Evolutionary conservation across 2,329 filamentous ascomycete genomes (phyloP), one percentile per base, ranked within the genome.

Genomic region (Penicillium griseofulvum): DNA sequence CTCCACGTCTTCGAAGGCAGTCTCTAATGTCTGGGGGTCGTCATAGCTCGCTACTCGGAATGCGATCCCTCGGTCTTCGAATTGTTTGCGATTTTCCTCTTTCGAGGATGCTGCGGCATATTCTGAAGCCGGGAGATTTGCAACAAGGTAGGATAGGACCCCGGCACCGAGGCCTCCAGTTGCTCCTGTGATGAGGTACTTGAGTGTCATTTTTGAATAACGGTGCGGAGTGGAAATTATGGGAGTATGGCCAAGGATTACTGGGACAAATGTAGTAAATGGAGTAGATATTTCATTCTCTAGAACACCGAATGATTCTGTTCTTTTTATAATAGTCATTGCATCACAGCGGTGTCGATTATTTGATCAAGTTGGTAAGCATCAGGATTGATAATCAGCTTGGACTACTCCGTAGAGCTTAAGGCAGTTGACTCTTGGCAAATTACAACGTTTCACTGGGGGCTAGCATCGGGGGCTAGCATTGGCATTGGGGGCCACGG

Each of bases 1-100:
- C 49, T 83, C 78, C 12, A 84, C 77, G 22, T 75, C 80, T 8
- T 65, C 28, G 52, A 86, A 81, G 0, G 80, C 80, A 0, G 66
- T 54, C 31, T 78, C 72, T 16, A 86, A 71, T 4, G 78, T 74
- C 1, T 69, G 63, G 0, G 75, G 69, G 36, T 78, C 73, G 38
- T 83, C 79, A 67, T 81, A 86, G 58, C 79, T 76, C 7, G 80
- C 80, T 51, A 78, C 68, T 1, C 82, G 81, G 46, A 83, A 79
- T 2, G 73, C 70, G 33, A 81, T 77, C 24, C 79, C 79, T 17
- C 72, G 68, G 7, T 77, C 56, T 70, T 74, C 57, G 69, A 76
- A 54, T 60, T 57, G 58, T 62, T 70, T 37, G 71, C 76, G 38
- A 44, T 68, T 72, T 16, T 79, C 80, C 34, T 75, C 71, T 19